These are phyloP conservation scores for Lachnellula occidentalis DNA, from an alignment of 2,329 filamentous ascomycete genomes.

Conservation along the genomic window DNA sequence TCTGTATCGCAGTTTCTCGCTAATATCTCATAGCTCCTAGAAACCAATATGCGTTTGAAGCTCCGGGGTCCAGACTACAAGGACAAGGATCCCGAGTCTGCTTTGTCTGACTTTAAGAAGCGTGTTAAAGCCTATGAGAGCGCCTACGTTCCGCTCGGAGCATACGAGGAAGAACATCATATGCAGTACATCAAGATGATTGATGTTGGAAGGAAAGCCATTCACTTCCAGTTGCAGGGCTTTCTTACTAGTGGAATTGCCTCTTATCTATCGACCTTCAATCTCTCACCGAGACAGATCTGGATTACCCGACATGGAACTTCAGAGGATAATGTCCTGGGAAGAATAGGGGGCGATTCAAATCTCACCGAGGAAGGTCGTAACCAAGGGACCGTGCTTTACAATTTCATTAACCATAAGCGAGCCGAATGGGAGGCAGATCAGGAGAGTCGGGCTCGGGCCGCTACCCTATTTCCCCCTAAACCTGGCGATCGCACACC, in stretches of 20 bases:
- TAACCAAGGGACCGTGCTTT: slow-evolving; percentile 71
- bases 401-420: slow-evolving; percentile 78
- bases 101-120: slow-evolving; percentile 85
- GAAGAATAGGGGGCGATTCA: slow-evolving; percentile 89
- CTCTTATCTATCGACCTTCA: slow-evolving; percentile 95
- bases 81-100: slow-evolving; percentile 81
- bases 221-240: slow-evolving; percentile 83
- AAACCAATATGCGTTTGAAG: slow-evolving; percentile 96
- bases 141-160: slow-evolving; percentile 83
- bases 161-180: slow-evolving; percentile 83
- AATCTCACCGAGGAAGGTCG: slow-evolving; percentile 75
- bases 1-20: neutral
- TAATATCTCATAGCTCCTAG: slow-evolving; percentile 53
- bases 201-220: slow-evolving; percentile 90
- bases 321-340: slow-evolving; percentile 78
- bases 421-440: slow-evolving; percentile 76
- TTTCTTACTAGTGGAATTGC: slow-evolving; percentile 91
- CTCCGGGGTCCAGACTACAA: slow-evolving; percentile 94
- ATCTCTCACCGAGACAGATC: slow-evolving; percentile 88
- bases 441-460: slow-evolving; percentile 69
- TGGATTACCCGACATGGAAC: slow-evolving; percentile 97
- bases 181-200: slow-evolving; percentile 96
- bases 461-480: slow-evolving; percentile 73
- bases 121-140: slow-evolving; percentile 91
- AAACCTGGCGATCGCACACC: slow-evolving; percentile 87